Evolutionary conservation across 2,329 filamentous ascomycete genomes (phyloP).

Genomic region (Epichloe scottii): DNA sequence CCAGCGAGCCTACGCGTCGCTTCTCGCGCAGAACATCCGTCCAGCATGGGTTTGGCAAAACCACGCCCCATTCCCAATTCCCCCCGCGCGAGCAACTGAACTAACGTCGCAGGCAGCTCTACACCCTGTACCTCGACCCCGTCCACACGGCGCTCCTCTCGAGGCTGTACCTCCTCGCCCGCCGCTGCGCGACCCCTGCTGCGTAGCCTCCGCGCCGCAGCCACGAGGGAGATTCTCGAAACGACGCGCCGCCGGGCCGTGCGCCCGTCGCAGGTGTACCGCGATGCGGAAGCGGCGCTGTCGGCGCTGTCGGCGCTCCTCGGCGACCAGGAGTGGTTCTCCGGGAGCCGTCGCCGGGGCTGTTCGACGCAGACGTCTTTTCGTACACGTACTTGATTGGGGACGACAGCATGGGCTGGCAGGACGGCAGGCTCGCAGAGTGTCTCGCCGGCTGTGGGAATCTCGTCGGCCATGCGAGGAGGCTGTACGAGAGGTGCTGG

Average conservation of each 20-base stretch:
- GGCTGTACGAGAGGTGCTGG: constrained; percentile 23
- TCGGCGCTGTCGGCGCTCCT: constrained; percentile 32
- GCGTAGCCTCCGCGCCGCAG: constrained; percentile 58
- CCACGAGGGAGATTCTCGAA: constrained; percentile 61
- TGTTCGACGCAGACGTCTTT: constrained; percentile 85
- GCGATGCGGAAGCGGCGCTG: constrained; percentile 32
- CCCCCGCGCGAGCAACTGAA: background rate
- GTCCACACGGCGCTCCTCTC: constrained; percentile 56
- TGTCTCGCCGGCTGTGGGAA: constrained; percentile 44
- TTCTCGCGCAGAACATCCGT: constrained; percentile 66
- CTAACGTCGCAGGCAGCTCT: constrained; percentile 37
- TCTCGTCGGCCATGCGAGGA: constrained; percentile 38
- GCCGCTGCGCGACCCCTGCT: constrained; percentile 48
- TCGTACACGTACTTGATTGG: constrained; percentile 77
- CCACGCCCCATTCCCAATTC: background rate
- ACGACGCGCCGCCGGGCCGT: constrained; percentile 30
- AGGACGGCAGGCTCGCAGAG: constrained; percentile 44
- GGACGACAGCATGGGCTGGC: constrained; percentile 51
- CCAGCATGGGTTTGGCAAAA: constrained; percentile 60
- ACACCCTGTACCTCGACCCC: constrained; percentile 66
- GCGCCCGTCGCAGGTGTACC: constrained; percentile 26
- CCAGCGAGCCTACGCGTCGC: constrained; percentile 63
- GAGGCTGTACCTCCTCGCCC: constrained; percentile 59
- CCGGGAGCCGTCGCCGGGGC: constrained; percentile 40
- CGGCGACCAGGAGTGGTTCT: constrained; percentile 34